phyloP scores from a whole-genome alignment of 2,329 filamentous ascomycete genomes.

The Cladosporium halotolerans region DNA sequence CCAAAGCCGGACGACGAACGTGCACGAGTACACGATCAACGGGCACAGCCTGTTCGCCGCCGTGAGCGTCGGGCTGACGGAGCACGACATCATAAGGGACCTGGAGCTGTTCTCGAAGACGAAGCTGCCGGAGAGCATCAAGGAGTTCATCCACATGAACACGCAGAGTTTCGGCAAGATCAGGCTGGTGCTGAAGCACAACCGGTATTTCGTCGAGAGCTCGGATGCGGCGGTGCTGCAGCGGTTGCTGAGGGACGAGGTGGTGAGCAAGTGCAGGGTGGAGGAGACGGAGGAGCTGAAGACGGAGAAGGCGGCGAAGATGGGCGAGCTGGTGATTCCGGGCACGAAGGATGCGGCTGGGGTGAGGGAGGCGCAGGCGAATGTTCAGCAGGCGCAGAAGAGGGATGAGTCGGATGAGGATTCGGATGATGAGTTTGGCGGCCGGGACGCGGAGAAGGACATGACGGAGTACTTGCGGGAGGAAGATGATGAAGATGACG shows the following conservation, averaged over 20 bases:
- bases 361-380: conserved; percentile 62
- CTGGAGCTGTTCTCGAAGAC: conserved; percentile 87
- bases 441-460: conserved; percentile 41
- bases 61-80: conserved; percentile 86
- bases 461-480: conserved; percentile 64
- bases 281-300: conserved; percentile 68
- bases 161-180: conserved; percentile 93
- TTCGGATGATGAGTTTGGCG: conserved; percentile 51
- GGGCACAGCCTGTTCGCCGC: conserved; percentile 92
- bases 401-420: conserved; percentile 43
- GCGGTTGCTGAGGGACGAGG: conserved; percentile 73
- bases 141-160: conserved; percentile 71
- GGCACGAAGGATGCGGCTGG: conserved; percentile 91
- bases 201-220: conserved; percentile 89
- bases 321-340: conserved; percentile 82
- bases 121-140: conserved; percentile 72
- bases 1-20: conserved; percentile 76
- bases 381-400: conserved; percentile 31
- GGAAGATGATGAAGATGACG: conserved; percentile 83
- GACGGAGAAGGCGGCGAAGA: conserved; percentile 75
- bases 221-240: conserved; percentile 82
- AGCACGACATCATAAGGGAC: conserved; percentile 82
- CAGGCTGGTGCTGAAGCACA: conserved; percentile 89
- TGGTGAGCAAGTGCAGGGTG: conserved; percentile 73
- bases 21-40: conserved; percentile 91